These are phyloP conservation scores for Pythium rishiriense DNA, from an alignment of 352 stramenopile species.

Conservation along the genomic window DNA sequence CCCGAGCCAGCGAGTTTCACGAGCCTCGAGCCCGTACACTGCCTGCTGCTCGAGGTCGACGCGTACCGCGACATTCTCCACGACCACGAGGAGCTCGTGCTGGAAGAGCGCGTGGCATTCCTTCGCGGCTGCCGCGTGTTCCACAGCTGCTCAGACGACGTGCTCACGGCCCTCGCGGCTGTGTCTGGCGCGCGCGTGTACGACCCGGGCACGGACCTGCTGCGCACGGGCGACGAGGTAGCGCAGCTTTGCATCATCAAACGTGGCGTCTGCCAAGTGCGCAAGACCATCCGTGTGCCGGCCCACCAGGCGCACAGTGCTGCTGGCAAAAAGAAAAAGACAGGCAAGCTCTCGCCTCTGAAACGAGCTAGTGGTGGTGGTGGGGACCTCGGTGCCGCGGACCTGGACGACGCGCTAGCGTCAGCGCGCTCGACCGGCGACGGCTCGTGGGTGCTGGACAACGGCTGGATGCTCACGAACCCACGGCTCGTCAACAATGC, in stretches of 20 bases:
- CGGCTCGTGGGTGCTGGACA: slow-evolving; percentile 77
- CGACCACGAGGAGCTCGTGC: slow-evolving; percentile 42
- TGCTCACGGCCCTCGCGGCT: slow-evolving; percentile 45
- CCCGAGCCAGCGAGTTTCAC: slow-evolving; percentile 47
- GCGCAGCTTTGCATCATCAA: slow-evolving; percentile 68
- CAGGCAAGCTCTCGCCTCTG: background rate
- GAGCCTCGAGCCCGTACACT: slow-evolving; percentile 54
- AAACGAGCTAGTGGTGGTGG: too few relatives aligned
- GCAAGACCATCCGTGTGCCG: slow-evolving; percentile 50
- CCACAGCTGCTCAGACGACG: slow-evolving; percentile 52
- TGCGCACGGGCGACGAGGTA: slow-evolving; percentile 58
- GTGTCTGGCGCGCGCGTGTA: slow-evolving; percentile 53
- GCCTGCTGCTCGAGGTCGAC: slow-evolving; percentile 49
- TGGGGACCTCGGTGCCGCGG: too few relatives aligned
- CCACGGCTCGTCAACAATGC: slow-evolving; percentile 59
- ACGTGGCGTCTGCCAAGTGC: slow-evolving; percentile 66
- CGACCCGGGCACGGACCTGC: slow-evolving; percentile 50
- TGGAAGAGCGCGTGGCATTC: slow-evolving; percentile 55
- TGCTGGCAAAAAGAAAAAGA: background rate
- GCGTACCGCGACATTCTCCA: slow-evolving; percentile 52
- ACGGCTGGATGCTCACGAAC: slow-evolving; percentile 82
- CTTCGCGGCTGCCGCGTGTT: slow-evolving; percentile 65
- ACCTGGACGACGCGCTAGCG: slow-evolving; percentile 21
- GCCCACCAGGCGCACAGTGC: slow-evolving; percentile 1
- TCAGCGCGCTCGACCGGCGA: slow-evolving; percentile 36